These are phyloP conservation scores for Discostella pseudostelligera DNA, from an alignment of 108 stramenopile genomes.

Conservation along the genomic window DNA sequence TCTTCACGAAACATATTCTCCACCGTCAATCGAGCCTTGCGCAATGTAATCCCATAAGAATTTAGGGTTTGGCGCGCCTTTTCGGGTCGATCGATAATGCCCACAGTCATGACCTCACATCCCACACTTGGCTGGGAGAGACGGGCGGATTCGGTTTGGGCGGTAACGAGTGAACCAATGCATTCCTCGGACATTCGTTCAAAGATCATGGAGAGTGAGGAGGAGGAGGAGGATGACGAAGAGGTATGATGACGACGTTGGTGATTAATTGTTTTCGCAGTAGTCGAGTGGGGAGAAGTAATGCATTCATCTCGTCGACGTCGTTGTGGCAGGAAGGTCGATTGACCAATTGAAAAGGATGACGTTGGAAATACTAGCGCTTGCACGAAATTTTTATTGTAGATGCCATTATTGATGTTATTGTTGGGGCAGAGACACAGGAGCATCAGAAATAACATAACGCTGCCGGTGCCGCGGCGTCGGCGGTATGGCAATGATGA, in stretches of 20 bases:
- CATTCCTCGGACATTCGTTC: constrained; percentile 78
- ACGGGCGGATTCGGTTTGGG: constrained; percentile 57
- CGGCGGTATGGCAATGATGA: too few species aligned
- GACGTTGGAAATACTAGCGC: too few species aligned
- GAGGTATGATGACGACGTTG: background rate
- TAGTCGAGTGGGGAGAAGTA: too few species aligned
- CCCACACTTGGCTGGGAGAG: constrained; percentile 43
- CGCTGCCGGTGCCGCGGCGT: too few species aligned
- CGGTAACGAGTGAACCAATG: constrained; percentile 59
- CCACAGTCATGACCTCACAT: constrained; percentile 61
- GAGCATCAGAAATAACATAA: too few species aligned
- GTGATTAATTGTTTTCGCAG: too few species aligned
- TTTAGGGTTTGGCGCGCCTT: constrained; percentile 52
- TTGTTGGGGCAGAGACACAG: too few species aligned
- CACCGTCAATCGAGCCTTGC: constrained; percentile 36
- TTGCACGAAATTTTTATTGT: too few species aligned
- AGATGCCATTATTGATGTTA: too few species aligned
- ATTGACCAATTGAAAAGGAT: too few species aligned
- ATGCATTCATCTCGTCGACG: too few species aligned
- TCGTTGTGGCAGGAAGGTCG: too few species aligned
- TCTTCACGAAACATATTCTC: constrained; percentile 45
- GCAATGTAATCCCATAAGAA: constrained; percentile 48
- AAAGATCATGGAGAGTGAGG: constrained; percentile 54
- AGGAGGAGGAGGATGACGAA: constrained; percentile 7
- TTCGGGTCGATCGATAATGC: constrained; percentile 66